A percentile compares a stretch with the other conserved stretches of the same genome.
phyloP scores from a whole-genome alignment of 805 yeast genomes.

The Candida tallmaniae region DNA sequence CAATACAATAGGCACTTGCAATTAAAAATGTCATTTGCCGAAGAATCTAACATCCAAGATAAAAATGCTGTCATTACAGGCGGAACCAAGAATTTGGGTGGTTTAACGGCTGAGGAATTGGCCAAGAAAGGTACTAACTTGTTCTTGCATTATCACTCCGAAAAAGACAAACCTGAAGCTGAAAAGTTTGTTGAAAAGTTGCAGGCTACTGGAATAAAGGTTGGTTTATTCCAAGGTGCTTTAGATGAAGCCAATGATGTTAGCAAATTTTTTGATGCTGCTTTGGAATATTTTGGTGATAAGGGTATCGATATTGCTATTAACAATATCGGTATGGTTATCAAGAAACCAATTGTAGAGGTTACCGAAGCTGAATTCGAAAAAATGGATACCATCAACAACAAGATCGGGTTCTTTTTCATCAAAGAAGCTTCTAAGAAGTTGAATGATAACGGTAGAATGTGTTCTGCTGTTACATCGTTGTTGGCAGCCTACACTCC shows the following conservation, averaged over 20 bases:
- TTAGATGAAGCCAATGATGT: conserved; percentile 40
- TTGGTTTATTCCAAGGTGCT: conserved; percentile 39
- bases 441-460: conserved; percentile 49
- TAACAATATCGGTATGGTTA: conserved; percentile 63
- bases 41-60: conserved; percentile 26
- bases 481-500: conserved; percentile 61
- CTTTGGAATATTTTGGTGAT: conserved; percentile 44
- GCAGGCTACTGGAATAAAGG: conserved; percentile 31
- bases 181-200: conserved; percentile 32
- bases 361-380: conserved; percentile 53
- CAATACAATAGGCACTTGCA: too few species aligned
- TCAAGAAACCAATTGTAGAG: conserved; percentile 56
- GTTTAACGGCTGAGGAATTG: conserved; percentile 46
- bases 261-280: conserved; percentile 41
- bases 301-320: conserved; percentile 54
- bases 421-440: conserved; percentile 51
- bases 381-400: conserved; percentile 47
- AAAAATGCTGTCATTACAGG: conserved; percentile 56
- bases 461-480: conserved; percentile 58
- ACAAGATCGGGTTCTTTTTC: conserved; percentile 59
- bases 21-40: conserved; percentile 1
- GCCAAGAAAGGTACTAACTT: conserved; percentile 52
- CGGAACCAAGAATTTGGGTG: conserved; percentile 61
- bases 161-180: conserved; percentile 30
- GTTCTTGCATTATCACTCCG: conserved; percentile 54